Percentiles rank a stretch among this genome's conserved stretches.
phyloP scores from a whole-genome alignment of 2,329 filamentous ascomycete species.

The Huntiella moniliformis region DNA sequence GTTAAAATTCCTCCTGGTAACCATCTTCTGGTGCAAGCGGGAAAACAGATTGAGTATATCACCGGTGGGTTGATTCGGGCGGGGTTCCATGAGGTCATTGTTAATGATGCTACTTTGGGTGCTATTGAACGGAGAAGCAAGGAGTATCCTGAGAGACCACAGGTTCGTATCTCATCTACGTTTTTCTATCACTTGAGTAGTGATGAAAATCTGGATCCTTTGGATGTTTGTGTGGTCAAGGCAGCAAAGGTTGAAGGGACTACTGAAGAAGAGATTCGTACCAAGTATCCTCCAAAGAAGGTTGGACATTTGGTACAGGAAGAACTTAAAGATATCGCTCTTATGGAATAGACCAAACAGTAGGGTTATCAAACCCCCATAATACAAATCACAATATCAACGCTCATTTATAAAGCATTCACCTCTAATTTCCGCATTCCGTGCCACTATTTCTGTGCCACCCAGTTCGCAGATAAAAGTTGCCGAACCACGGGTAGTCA shows the following conservation, averaged over 20 bases:
- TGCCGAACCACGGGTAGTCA: no score
- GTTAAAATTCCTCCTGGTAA: constrained; percentile 39
- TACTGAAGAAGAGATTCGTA: constrained; percentile 17
- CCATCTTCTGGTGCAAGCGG: constrained; percentile 41
- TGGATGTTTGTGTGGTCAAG: constrained; percentile 27
- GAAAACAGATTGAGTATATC: constrained; percentile 43
- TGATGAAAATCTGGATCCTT: constrained; percentile 34
- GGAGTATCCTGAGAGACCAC: constrained; percentile 28
- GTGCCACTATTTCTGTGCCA: no score
- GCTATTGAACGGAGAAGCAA: constrained; percentile 25
- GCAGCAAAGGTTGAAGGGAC: constrained; percentile 34
- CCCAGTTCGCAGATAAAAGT: no score
- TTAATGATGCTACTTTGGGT: constrained; percentile 32
- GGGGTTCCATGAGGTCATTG: constrained; percentile 42
- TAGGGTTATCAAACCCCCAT: no score
- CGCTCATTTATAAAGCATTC: no score
- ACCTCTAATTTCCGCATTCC: no score
- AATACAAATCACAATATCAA: no score
- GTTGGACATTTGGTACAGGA: constrained; percentile 39
- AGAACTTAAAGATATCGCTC: constrained; percentile 16
- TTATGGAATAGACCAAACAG: constrained; percentile 24
- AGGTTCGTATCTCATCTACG: constrained; percentile 39
- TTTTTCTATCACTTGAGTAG: constrained; percentile 42
- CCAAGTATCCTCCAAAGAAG: constrained; percentile 31
- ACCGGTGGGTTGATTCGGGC: constrained; percentile 43